phyloP scores from a whole-genome alignment of 768 basidiomycete species.

The Leccinum incarnatum region DNA sequence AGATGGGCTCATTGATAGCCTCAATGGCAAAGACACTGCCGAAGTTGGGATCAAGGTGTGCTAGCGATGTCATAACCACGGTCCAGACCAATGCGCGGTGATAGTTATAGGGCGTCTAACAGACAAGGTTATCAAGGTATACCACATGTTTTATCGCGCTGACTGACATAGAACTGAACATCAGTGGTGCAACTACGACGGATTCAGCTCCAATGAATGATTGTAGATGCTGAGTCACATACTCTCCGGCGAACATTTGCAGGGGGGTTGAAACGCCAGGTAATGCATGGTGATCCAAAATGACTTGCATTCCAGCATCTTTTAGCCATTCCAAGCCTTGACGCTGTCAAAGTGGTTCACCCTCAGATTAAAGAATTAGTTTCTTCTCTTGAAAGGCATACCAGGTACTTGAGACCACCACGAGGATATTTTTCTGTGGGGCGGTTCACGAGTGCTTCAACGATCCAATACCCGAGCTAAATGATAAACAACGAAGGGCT shows the following conservation, averaged over 20 bases:
- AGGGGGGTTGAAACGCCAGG: conserved; percentile 63
- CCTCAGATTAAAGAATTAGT: neutral
- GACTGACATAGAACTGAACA: conserved; percentile 70
- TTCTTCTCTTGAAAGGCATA: conserved; percentile 29
- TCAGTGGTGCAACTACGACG: conserved; percentile 56
- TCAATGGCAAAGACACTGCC: conserved; percentile 65
- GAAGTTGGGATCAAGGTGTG: conserved; percentile 70
- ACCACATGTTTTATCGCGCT: neutral
- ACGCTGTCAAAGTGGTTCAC: conserved; percentile 39
- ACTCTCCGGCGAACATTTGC: conserved; percentile 73
- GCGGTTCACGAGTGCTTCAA: conserved; percentile 68
- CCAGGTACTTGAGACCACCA: conserved; percentile 66
- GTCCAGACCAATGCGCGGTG: conserved; percentile 80
- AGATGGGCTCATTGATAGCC: conserved; percentile 77
- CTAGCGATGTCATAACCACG: conserved; percentile 69
- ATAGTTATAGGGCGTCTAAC: conserved; percentile 64
- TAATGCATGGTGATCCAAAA: conserved; percentile 69
- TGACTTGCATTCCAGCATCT: conserved; percentile 60
- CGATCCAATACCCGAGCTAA: conserved; percentile 81
- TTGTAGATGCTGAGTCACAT: conserved; percentile 11
- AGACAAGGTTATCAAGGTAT: conserved; percentile 3
- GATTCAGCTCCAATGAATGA: conserved; percentile 1
- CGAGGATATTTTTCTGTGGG: conserved; percentile 60
- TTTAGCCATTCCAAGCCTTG: conserved; percentile 60
- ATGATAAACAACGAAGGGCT: neutral